These are phyloP conservation scores for Salix dunnii DNA, from an alignment of 345 rosid species.

Conservation along the genomic window DNA sequence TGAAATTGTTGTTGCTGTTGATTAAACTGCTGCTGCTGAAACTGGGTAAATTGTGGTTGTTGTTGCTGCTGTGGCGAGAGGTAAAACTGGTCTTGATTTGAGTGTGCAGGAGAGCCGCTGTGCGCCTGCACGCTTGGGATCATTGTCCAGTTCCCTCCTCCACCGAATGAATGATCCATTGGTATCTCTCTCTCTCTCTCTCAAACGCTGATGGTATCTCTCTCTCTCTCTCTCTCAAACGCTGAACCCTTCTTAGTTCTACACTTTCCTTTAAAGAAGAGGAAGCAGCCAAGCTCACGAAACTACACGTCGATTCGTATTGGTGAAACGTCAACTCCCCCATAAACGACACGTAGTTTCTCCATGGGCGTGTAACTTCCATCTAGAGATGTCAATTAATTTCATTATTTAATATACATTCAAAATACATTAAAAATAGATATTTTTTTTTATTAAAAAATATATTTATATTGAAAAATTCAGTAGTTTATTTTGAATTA, in stretches of 20 bases:
- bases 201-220: background rate
- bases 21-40: background rate
- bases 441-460: too few relatives aligned
- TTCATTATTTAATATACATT: too few relatives aligned
- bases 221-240: background rate
- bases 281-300: background rate
- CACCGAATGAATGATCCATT: slow-evolving; percentile 19
- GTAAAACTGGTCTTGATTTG: slow-evolving; percentile 26
- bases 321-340: background rate
- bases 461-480: too few relatives aligned
- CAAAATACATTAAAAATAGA: too few relatives aligned
- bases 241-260: background rate
- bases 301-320: background rate
- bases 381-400: too few relatives aligned
- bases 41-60: slow-evolving; percentile 4
- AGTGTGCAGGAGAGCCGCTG: slow-evolving; percentile 25
- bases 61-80: slow-evolving; percentile 13
- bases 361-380: background rate
- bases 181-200: background rate
- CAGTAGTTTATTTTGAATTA: too few relatives aligned
- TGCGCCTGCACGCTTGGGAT: slow-evolving; percentile 21
- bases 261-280: background rate
- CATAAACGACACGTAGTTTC: background rate
- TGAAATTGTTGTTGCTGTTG: slow-evolving; percentile 1
- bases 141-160: slow-evolving; percentile 27